Conservation (phyloP, 768 basidiomycete species). For the Termitomyces sp. region DNA sequence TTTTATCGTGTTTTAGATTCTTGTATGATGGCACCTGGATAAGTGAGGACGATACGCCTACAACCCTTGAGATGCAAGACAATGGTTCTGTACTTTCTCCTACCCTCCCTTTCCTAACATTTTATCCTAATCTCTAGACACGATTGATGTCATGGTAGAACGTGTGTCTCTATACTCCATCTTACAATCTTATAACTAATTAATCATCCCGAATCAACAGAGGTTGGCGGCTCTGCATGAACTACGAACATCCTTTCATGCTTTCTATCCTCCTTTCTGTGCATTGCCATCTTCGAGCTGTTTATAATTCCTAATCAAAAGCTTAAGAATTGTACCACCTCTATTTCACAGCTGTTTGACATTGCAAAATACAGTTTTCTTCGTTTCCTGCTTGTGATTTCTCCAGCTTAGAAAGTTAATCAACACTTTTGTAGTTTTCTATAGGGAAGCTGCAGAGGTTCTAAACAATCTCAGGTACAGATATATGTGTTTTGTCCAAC, state of each 20-base stretch:
- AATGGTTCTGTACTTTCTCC: constrained; percentile 45
- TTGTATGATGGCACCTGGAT: constrained; percentile 88
- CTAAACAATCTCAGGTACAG: no score
- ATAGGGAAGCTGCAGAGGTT: no score
- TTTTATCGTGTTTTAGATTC: constrained; percentile 52
- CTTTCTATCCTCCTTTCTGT: not conserved
- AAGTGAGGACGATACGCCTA: constrained; percentile 85
- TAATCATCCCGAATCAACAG: not conserved
- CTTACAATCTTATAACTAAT: not conserved
- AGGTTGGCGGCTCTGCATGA: constrained; percentile 15
- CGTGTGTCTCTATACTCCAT: constrained; percentile 51
- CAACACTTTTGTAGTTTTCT: no score
- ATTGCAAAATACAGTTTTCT: not conserved
- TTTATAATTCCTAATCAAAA: not conserved
- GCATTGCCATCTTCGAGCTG: not conserved
- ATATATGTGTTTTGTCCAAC: no score
- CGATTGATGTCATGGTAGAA: constrained; percentile 97
- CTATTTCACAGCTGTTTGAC: not conserved
- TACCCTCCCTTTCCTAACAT: not conserved
- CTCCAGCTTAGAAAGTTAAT: no score
- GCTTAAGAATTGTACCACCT: not conserved
- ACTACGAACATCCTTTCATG: not conserved
- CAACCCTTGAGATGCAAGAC: constrained; percentile 84
- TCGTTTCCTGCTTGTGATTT: not conserved
- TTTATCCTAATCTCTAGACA: constrained; percentile 44